These are phyloP conservation scores for Claviceps sp. DNA, from an alignment of 2,329 filamentous ascomycete species.

Conservation along the genomic window DNA sequence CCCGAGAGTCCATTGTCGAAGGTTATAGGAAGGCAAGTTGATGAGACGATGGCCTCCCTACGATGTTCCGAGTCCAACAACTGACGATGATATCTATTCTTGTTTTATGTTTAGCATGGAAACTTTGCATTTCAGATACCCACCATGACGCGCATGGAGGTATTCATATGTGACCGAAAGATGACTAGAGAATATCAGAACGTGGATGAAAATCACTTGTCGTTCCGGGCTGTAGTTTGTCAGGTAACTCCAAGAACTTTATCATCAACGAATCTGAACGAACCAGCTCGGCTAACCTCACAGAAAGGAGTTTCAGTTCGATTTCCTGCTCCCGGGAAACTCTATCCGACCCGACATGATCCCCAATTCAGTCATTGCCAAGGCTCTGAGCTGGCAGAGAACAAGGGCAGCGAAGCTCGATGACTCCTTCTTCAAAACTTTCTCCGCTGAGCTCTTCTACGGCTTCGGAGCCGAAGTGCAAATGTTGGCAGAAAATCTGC, in stretches of 20 bases:
- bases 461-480: conserved; percentile 5
- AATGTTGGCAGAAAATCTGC: not conserved
- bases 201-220: conserved; percentile 7
- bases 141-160: conserved; percentile 9
- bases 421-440: conserved; percentile 7
- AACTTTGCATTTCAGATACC: conserved; percentile 7
- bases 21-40: conserved; percentile 6
- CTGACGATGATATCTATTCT: too few relatives aligned
- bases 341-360: conserved; percentile 1
- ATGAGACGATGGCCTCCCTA: not conserved
- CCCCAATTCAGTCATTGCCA: conserved; percentile 7
- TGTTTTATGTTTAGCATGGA: conserved; percentile 1
- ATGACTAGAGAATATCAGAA: conserved; percentile 8
- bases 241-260: too few relatives aligned
- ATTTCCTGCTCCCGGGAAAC: not conserved
- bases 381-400: conserved; percentile 8
- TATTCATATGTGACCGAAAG: conserved; percentile 8
- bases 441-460: conserved; percentile 7
- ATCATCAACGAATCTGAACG: too few relatives aligned
- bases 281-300: too few relatives aligned
- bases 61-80: too few relatives aligned
- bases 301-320: conserved; percentile 8
- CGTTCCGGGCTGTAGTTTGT: conserved; percentile 5
- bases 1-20: conserved; percentile 6
- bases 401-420: conserved; percentile 5